Evolutionary conservation across 2,329 filamentous ascomycete species (phyloP).

Genomic region (Aspergillus oerlinghausenensis): DNA sequence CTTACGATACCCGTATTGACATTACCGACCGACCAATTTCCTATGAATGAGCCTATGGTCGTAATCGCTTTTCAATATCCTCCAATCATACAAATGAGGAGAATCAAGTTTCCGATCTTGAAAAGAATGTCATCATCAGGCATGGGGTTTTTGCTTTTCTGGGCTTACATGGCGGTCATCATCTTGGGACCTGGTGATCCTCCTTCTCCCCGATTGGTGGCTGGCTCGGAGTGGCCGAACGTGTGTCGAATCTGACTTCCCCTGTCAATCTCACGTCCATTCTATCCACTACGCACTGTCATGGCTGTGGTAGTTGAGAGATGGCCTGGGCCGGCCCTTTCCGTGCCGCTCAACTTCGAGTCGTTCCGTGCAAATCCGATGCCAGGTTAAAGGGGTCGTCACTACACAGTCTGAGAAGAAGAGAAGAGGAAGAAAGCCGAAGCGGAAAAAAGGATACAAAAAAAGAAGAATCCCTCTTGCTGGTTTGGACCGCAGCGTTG

Average conservation of each 20-base stretch:
- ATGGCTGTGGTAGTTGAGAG: constrained; percentile 12
- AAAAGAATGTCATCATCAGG: not conserved
- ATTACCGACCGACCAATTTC: constrained; percentile 19
- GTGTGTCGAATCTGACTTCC: constrained; percentile 3
- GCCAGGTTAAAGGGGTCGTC: not conserved
- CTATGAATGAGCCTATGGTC: constrained; percentile 6
- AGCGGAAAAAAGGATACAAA: constrained; percentile 1
- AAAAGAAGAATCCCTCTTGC: not conserved
- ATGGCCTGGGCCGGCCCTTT: constrained; percentile 32
- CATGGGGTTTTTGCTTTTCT: not conserved
- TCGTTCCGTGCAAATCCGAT: constrained; percentile 9
- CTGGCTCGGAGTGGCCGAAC: constrained; percentile 7
- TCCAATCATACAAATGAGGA: not conserved
- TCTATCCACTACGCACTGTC: constrained; percentile 4
- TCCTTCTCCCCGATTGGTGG: constrained; percentile 3
- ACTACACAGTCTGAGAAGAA: not conserved
- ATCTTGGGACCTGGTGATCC: constrained; percentile 10
- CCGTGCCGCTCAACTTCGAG: constrained; percentile 28
- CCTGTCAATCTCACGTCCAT: constrained; percentile 13
- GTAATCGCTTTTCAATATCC: not conserved
- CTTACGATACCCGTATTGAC: constrained; percentile 25
- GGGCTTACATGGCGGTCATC: not conserved
- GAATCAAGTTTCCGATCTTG: not conserved
- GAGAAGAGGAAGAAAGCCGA: constrained; percentile 5
- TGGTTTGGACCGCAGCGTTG: not conserved